These are phyloP conservation scores for Circinella umbellata DNA, from an alignment of 371 early-diverging fungal genomes.

Conservation along the genomic window DNA sequence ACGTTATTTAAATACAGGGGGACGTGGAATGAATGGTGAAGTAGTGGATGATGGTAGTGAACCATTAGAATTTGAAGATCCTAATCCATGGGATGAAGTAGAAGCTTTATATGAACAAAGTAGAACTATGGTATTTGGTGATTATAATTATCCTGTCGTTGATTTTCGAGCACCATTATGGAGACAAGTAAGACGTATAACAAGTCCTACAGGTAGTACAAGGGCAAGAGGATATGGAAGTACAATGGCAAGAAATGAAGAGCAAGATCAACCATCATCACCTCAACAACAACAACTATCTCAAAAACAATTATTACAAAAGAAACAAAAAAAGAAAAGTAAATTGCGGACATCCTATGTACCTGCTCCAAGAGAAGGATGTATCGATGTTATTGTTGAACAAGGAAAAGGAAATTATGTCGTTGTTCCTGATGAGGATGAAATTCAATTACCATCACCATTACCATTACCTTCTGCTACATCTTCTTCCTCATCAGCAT, in stretches of 20 bases:
- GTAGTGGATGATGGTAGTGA: constrained; percentile 25
- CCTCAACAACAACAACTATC: background rate
- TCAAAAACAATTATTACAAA: background rate
- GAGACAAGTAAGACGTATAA: constrained; percentile 37
- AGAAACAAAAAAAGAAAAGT: constrained; percentile 8
- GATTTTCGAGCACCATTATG: constrained; percentile 54
- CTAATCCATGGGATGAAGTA: constrained; percentile 41
- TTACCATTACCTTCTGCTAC: background rate
- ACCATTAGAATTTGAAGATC: constrained; percentile 47
- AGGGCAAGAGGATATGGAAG: constrained; percentile 22
- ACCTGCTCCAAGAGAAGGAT: constrained; percentile 40
- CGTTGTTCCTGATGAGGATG: constrained; percentile 20
- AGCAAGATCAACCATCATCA: background rate
- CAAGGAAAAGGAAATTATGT: constrained; percentile 56
- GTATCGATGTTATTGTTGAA: constrained; percentile 53
- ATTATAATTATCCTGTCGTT: constrained; percentile 60
- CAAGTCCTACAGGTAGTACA: constrained; percentile 14
- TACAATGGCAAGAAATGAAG: constrained; percentile 7
- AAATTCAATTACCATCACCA: background rate
- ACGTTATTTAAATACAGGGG: constrained; percentile 35
- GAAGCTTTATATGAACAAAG: constrained; percentile 46
- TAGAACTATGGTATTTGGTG: constrained; percentile 54
- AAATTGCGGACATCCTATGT: constrained; percentile 10
- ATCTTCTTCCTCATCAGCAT: background rate
- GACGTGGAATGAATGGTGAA: constrained; percentile 46